Conservation (phyloP, 2,329 filamentous ascomycete genomes). For the Metarhizium guizhouense region DNA sequence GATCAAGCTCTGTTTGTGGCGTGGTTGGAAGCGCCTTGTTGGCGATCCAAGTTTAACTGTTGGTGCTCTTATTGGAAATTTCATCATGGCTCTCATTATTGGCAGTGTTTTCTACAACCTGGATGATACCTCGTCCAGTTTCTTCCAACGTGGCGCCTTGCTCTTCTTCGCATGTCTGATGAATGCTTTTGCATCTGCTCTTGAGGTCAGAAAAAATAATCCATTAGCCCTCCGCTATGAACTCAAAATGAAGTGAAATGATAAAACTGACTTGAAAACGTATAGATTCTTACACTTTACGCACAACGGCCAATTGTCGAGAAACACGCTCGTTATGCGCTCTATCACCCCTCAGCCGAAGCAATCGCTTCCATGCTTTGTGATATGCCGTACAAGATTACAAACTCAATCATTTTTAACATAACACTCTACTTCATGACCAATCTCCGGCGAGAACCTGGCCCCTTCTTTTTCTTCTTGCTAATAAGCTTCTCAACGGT, state of each 20-base stretch:
- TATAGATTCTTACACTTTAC: constrained; percentile 71
- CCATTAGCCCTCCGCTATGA: no score
- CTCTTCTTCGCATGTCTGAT: constrained; percentile 84
- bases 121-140: constrained; percentile 53
- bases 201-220: constrained; percentile 44
- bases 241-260: background rate
- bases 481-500: constrained; percentile 67
- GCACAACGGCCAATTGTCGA: constrained; percentile 86
- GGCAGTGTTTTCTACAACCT: constrained; percentile 76
- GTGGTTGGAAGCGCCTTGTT: constrained; percentile 67
- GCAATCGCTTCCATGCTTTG: constrained; percentile 79
- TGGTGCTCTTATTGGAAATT: constrained; percentile 61
- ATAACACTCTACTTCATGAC: constrained; percentile 80
- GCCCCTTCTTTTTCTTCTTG: constrained; percentile 78
- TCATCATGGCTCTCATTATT: constrained; percentile 68
- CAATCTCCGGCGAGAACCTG: constrained; percentile 63
- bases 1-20: constrained; percentile 67
- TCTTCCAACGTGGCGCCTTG: constrained; percentile 70
- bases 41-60: constrained; percentile 71
- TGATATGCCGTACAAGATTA: constrained; percentile 71
- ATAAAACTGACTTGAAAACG: background rate
- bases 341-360: constrained; percentile 86
- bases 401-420: constrained; percentile 71
- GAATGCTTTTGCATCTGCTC: constrained; percentile 72
- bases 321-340: constrained; percentile 76